Percentiles rank a stretch among this genome's conserved stretches.
phyloP scores from a whole-genome alignment of 768 basidiomycete species.

The Termitomyces sp. region DNA sequence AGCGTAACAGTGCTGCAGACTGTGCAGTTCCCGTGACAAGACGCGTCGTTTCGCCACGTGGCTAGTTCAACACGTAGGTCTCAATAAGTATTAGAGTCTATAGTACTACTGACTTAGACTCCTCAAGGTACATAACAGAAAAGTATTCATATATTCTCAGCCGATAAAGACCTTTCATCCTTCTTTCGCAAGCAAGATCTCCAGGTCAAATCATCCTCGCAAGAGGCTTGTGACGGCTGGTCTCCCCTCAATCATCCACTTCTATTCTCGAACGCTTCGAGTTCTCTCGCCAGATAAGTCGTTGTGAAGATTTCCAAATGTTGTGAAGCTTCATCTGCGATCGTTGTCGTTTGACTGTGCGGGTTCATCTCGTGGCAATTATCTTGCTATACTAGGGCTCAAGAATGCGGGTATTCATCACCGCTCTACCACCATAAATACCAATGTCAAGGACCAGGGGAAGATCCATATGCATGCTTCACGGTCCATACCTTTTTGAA shows the following conservation, averaged over 20 bases:
- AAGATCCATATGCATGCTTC: slow-evolving; percentile 1
- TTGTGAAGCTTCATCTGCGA: background rate
- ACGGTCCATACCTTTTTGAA: background rate
- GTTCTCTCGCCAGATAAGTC: background rate
- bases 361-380: background rate
- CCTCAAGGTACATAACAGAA: no score
- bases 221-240: no score
- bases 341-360: background rate
- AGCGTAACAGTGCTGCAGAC: background rate
- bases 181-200: background rate
- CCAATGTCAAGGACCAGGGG: background rate
- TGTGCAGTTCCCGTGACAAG: no score
- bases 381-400: background rate
- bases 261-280: background rate
- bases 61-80: background rate
- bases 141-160: background rate
- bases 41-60: slow-evolving; percentile 21
- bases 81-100: no score
- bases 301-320: no score
- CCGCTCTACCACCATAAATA: background rate
- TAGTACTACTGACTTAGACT: no score
- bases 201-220: no score
- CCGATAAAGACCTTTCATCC: background rate
- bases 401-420: background rate
- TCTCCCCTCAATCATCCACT: no score